Conservation (phyloP, 805 yeast species). For the Saccharomycopsis fermentans region DNA sequence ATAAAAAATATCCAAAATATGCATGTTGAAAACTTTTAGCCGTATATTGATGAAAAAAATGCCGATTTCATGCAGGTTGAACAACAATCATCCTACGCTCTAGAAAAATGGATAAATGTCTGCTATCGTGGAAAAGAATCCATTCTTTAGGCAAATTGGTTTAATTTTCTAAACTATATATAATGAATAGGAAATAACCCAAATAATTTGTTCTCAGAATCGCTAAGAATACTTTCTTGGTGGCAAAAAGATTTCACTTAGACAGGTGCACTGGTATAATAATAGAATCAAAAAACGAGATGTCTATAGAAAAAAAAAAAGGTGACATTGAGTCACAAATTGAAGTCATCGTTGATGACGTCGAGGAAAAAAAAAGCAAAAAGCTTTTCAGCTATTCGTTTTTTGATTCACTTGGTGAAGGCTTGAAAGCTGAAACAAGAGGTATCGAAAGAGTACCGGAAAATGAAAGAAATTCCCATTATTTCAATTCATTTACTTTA, state of each 20-base stretch:
- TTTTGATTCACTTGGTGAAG: constrained; percentile 8
- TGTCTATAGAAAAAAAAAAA: constrained; percentile 2
- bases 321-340: constrained; percentile 8
- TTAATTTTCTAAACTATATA: too few species aligned
- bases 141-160: too few species aligned
- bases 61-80: not conserved
- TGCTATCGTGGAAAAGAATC: too few species aligned
- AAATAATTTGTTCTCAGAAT: too few species aligned
- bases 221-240: too few species aligned
- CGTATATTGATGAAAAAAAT: not conserved
- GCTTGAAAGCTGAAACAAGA: constrained; percentile 40
- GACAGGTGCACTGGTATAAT: too few species aligned
- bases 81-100: not conserved
- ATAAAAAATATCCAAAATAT: not conserved
- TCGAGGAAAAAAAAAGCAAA: not conserved
- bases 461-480: constrained; percentile 62
- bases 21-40: not conserved
- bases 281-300: too few species aligned
- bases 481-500: constrained; percentile 69
- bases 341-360: not conserved
- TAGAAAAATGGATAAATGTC: not conserved
- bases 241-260: not conserved
- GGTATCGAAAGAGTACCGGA: constrained; percentile 79
- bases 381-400: not conserved
- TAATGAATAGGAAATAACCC: too few species aligned